A percentile compares a stretch with the other conserved stretches of the same genome.
Conservation (phyloP, 140 eudicot genomes). For the Bidens hawaiensis region DNA sequence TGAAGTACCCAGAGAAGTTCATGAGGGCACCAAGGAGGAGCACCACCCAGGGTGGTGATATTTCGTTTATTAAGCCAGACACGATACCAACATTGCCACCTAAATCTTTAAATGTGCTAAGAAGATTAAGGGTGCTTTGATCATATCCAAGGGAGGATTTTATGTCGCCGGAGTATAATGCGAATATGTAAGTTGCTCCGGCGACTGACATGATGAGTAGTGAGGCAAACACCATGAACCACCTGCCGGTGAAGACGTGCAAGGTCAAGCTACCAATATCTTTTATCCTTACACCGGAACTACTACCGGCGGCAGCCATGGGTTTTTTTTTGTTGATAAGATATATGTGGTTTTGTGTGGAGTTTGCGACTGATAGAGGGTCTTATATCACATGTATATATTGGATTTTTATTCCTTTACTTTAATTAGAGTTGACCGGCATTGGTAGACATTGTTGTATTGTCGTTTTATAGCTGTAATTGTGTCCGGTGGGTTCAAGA, state of each 20-base stretch:
- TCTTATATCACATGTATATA: background rate
- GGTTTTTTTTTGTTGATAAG: background rate
- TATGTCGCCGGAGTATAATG: too few relatives aligned
- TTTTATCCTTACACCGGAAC: background rate
- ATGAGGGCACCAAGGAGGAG: too few relatives aligned
- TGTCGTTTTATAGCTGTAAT: background rate
- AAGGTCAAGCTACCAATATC: background rate
- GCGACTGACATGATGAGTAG: too few relatives aligned
- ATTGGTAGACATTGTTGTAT: background rate
- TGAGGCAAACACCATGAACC: background rate
- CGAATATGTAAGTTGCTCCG: too few relatives aligned
- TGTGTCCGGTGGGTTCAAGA: background rate
- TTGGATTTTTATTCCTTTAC: background rate
- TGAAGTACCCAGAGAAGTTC: too few relatives aligned
- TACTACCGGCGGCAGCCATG: background rate
- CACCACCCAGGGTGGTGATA: too few relatives aligned
- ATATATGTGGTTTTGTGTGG: background rate
- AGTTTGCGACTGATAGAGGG: background rate
- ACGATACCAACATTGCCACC: too few relatives aligned
- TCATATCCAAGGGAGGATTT: too few relatives aligned
- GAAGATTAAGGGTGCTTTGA: too few relatives aligned
- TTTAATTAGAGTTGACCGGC: background rate
- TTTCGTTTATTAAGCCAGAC: too few relatives aligned
- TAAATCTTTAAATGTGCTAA: too few relatives aligned
- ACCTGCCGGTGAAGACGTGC: background rate